Evolutionary conservation across 2,329 filamentous ascomycete species (phyloP).

Genomic region (Colletotrichum sp.): DNA sequence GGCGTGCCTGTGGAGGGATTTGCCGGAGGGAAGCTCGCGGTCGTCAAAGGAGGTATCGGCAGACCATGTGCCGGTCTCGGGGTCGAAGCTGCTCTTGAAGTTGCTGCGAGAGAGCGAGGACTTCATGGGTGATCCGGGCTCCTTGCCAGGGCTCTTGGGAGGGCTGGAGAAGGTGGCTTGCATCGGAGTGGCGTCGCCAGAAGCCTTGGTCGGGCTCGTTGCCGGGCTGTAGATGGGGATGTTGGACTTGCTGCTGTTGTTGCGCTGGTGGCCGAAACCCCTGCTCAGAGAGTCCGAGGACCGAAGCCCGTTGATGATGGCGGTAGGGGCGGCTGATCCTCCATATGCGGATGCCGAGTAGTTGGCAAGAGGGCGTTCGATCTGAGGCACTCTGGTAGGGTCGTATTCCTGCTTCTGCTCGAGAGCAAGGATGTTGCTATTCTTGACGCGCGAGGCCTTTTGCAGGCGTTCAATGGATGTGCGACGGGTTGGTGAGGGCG

Average conservation of each 20-base stretch:
- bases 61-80: conserved; percentile 71
- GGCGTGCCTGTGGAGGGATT: conserved; percentile 78
- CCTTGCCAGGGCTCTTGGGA: conserved; percentile 67
- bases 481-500: conserved; percentile 77
- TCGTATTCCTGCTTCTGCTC: conserved; percentile 95
- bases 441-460: conserved; percentile 93
- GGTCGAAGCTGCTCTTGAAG: conserved; percentile 73
- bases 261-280: conserved; percentile 50
- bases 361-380: conserved; percentile 83
- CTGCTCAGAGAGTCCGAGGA: conserved; percentile 50
- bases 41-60: conserved; percentile 67
- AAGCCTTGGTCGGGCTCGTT: conserved; percentile 29
- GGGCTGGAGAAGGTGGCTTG: conserved; percentile 26
- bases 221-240: conserved; percentile 64
- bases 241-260: conserved; percentile 62
- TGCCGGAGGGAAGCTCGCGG: conserved; percentile 66
- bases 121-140: conserved; percentile 82
- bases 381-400: conserved; percentile 74
- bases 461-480: conserved; percentile 96
- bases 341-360: conserved; percentile 76
- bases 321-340: conserved; percentile 47
- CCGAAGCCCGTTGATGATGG: conserved; percentile 52
- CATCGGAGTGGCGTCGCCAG: not conserved
- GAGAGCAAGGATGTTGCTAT: conserved; percentile 94
- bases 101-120: conserved; percentile 79